Evolutionary conservation across 202 grass and related monocot genomes (phyloP), one percentile per base, ranked within the genome.

Genomic region (Cymbopogon flexuosus): DNA sequence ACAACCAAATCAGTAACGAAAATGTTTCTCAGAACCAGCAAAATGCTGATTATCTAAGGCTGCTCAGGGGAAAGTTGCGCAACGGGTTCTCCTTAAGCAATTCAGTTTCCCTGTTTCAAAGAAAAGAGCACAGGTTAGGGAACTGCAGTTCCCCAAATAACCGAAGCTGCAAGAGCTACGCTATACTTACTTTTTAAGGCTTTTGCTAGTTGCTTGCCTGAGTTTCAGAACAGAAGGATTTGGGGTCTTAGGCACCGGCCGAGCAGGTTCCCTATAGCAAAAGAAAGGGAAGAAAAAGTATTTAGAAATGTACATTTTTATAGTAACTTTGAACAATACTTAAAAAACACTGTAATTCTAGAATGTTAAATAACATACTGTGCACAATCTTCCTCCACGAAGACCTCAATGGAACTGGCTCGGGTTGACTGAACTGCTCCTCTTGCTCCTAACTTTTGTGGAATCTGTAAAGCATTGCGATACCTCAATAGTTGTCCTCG

Each of bases 41-140:
- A 51, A 63, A 9, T 62, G 56, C 74, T 80, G 79, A 65, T 89
- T 85, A 96, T 91, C 96, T 96, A 72, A 96, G 84, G 68, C 85
- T 90, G 70, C 77, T 93, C 8, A 86, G 56, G 63, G 89, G 87
- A 47, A 99, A 96, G 81, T 97, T 94, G 67, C 82, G 90, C 79
- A 97, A 54, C 5, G 94, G 94, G 19, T 97, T 89, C 83, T 94
- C 92, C 78, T 87, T 91, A 42, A 97, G 90, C 81, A 97, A 62
- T 87, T 97, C 94, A 34, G 92, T 91, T 93, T 99, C 92, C 84
- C 96, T 99, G 83, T 85, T 79, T 59, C 21, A 60, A 16, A 86
- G 81, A 90, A 7, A 60, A 82, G 42, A 43, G 7, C 69, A 22
- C 14, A 34, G 40, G 57, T 79, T 70, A 89, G 42, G n/a, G 69